phyloP scores from a whole-genome alignment of 2,329 filamentous ascomycete genomes.

The Coniella lustricola region DNA sequence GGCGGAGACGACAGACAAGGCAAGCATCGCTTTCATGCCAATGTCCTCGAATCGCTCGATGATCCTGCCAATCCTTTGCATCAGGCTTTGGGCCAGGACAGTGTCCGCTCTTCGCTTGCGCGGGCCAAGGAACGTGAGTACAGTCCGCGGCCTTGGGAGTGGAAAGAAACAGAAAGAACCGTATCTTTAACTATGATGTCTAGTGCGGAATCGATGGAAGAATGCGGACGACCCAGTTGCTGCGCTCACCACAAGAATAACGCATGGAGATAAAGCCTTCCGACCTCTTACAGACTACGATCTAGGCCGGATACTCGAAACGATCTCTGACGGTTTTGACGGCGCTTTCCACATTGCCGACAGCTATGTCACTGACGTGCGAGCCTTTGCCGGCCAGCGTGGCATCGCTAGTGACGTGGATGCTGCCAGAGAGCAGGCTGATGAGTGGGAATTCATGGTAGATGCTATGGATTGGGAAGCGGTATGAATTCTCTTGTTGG shows the following conservation, averaged over 20 bases:
- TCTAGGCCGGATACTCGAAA: conserved; percentile 50
- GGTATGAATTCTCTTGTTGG: conserved; percentile 16
- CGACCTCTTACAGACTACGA: conserved; percentile 52
- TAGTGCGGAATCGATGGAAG: conserved; percentile 64
- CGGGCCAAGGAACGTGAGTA: conserved; percentile 51
- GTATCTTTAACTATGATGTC: background rate
- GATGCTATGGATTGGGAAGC: conserved; percentile 55
- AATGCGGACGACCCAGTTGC: conserved; percentile 45
- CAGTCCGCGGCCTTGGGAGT: no score
- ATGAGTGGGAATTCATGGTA: conserved; percentile 50
- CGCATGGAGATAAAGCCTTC: conserved; percentile 12
- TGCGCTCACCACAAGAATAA: conserved; percentile 22
- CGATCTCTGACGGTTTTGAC: conserved; percentile 53
- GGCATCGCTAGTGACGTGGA: conserved; percentile 19
- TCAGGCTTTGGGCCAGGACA: conserved; percentile 44
- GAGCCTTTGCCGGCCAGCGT: conserved; percentile 13
- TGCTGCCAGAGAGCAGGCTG: conserved; percentile 17
- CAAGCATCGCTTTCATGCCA: conserved; percentile 55
- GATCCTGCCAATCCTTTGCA: conserved; percentile 50
- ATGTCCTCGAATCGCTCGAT: conserved; percentile 57
- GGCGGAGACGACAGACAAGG: conserved; percentile 8
- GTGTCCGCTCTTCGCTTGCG: conserved; percentile 51
- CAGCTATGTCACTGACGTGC: conserved; percentile 28
- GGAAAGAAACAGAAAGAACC: background rate
- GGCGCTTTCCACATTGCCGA: conserved; percentile 47